Conservation (phyloP, 495 filamentous ascomycete species). For the Venustampulla echinocandica region DNA sequence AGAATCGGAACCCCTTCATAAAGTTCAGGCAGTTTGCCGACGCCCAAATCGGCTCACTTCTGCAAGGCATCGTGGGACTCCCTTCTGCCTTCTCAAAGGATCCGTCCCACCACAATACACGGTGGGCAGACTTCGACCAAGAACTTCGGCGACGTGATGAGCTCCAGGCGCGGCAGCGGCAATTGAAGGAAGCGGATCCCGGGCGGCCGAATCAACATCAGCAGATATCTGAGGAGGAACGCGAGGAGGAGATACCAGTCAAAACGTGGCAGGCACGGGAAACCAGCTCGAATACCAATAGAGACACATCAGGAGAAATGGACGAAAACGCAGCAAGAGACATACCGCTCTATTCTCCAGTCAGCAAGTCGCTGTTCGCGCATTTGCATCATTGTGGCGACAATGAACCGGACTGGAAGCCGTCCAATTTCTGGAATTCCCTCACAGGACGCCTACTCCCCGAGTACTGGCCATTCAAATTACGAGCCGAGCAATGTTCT, state of each 20-base stretch:
- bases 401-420: conserved; percentile 3
- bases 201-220: neutral
- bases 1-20: conserved; percentile 36
- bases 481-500: conserved; percentile 2
- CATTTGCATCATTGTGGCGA: neutral
- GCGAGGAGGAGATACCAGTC: conserved; percentile 4
- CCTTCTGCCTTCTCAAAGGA: conserved; percentile 24
- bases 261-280: neutral
- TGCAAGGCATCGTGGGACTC: conserved; percentile 28
- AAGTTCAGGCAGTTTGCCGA: conserved; percentile 37
- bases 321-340: conserved; percentile 3
- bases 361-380: conserved; percentile 13
- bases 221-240: neutral
- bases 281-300: neutral
- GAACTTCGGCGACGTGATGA: conserved; percentile 19
- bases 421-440: neutral
- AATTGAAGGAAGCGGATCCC: conserved; percentile 15
- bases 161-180: conserved; percentile 12
- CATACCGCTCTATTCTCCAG: conserved; percentile 17
- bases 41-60: conserved; percentile 27
- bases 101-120: neutral
- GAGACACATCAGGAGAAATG: neutral
- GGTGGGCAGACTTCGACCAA: conserved; percentile 20
- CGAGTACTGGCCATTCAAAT: neutral
- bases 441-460: neutral